Conservation (phyloP, 352 stramenopile genomes). For the Pythium plurisporium region DNA sequence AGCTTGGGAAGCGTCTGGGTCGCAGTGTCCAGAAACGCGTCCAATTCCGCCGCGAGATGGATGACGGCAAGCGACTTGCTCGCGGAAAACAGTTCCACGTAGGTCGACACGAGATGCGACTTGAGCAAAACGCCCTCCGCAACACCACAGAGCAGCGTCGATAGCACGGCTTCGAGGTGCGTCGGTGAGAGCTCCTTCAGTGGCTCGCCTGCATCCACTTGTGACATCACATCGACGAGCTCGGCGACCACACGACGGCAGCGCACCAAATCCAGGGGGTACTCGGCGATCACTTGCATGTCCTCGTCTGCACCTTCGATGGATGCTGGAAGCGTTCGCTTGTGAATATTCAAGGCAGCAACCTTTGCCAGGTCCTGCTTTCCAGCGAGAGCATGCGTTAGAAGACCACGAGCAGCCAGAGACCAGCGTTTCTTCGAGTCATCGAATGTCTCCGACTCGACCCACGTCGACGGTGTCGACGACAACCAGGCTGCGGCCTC, state of each 20-base stretch:
- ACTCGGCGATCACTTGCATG: constrained; percentile 35
- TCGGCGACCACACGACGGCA: constrained; percentile 42
- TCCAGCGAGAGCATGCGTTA: constrained; percentile 54
- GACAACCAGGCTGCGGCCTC: constrained; percentile 7
- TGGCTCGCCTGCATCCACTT: constrained; percentile 27
- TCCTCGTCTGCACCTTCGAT: constrained; percentile 35
- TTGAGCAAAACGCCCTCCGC: constrained; percentile 52
- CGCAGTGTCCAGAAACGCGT: constrained; percentile 37
- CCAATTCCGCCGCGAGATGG: constrained; percentile 41
- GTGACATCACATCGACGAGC: constrained; percentile 39
- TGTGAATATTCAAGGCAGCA: constrained; percentile 43
- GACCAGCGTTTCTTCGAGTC: constrained; percentile 43
- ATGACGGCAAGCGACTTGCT: constrained; percentile 48
- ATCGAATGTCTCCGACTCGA: constrained; percentile 26
- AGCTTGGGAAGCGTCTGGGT: constrained; percentile 38
- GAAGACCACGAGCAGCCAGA: constrained; percentile 35
- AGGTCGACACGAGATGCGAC: constrained; percentile 47
- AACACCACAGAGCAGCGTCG: constrained; percentile 45
- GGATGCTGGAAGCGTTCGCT: constrained; percentile 28
- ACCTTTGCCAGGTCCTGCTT: constrained; percentile 57
- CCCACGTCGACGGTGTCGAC: constrained; percentile 8
- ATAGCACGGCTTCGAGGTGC: constrained; percentile 65
- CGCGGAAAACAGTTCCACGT: constrained; percentile 37
- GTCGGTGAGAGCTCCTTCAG: constrained; percentile 46
- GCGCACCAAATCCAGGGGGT: constrained; percentile 35